Conservation (phyloP, 208 protist genomes). For the Trichomonas tenax region DNA sequence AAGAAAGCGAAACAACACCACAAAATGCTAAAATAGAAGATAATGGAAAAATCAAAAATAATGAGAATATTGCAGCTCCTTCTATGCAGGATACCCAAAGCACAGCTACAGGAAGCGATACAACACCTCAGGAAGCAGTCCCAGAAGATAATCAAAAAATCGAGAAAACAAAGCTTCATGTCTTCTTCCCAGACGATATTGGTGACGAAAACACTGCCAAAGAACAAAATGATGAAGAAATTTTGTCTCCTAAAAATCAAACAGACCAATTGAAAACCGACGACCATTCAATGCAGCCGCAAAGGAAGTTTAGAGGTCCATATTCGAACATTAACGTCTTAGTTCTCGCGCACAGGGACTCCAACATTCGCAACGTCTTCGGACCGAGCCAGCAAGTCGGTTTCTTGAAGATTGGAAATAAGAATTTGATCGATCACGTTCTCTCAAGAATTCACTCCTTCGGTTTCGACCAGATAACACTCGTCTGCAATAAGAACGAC, state of each 20-base stretch:
- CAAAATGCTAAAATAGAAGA: too few species aligned
- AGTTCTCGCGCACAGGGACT: background rate
- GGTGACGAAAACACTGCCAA: background rate
- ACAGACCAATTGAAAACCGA: background rate
- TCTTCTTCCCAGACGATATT: background rate
- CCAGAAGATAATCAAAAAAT: background rate
- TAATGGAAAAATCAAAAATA: background rate
- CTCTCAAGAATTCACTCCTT: background rate
- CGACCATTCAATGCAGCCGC: background rate
- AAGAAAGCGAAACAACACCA: too few species aligned
- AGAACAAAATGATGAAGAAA: background rate
- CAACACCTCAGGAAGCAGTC: background rate
- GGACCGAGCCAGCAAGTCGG: background rate
- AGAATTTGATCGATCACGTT: background rate
- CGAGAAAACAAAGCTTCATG: background rate
- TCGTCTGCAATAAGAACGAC: background rate
- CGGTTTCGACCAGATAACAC: background rate
- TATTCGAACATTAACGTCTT: background rate
- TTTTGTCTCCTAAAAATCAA: background rate
- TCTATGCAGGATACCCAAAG: background rate
- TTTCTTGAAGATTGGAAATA: background rate
- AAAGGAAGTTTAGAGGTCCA: background rate
- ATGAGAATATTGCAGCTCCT: background rate
- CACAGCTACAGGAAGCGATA: background rate
- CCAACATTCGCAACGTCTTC: background rate